Evolutionary conservation across 1,284 basidiomycete species (phyloP), one percentile per base, ranked within the genome.

Genomic region (Exobasidium rhododendri): DNA sequence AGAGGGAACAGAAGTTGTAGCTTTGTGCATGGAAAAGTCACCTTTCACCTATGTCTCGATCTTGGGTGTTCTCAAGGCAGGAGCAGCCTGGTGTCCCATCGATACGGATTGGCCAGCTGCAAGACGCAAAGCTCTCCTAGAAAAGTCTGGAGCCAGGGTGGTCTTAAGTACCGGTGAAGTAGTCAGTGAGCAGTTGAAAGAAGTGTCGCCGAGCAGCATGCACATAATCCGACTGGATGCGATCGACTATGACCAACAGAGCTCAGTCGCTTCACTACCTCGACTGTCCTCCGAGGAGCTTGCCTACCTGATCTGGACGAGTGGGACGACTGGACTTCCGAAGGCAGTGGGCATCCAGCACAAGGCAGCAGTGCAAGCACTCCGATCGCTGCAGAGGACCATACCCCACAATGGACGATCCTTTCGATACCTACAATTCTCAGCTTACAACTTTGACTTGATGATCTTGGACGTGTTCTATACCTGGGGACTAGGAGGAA

Each of bases 1-100:
- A 24, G 58, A 59, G 20, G 32, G 32, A n/a, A 24, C 10, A 4
- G 50, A 31, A 4, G 74, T 77, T 20, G 74, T 77, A 0, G 72
- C 73, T 17, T 67, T 78, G 43, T 75, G 70, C 58, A 59, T 78
- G 51, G 65, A 69, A 54, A 78, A 78, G 59, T 71, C 68, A 43
- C 63, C 66, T 20, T 71, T 73, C 35, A 75, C 74, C 24, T 78
- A 74, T 46, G 65, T 75, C 20, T 62, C 72, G 30, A 71, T 76
- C 58, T 65, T 77, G 40, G 74, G 69, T 43, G 68, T 73, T 6
- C 65, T 74, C 65, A 73, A 79, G 58, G 74, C 79, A 0, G 80
- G 78, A 24, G 78, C 77, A 20, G 75, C 80, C 0, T 81, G 79
- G 78, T 81, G 80, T 56, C 80, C 80, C 17, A 79, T 81, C 57